Percentiles rank a stretch among this genome's conserved stretches.
Conservation (phyloP, 2,329 filamentous ascomycete genomes). For the Ceratocystis eucalypticola region DNA sequence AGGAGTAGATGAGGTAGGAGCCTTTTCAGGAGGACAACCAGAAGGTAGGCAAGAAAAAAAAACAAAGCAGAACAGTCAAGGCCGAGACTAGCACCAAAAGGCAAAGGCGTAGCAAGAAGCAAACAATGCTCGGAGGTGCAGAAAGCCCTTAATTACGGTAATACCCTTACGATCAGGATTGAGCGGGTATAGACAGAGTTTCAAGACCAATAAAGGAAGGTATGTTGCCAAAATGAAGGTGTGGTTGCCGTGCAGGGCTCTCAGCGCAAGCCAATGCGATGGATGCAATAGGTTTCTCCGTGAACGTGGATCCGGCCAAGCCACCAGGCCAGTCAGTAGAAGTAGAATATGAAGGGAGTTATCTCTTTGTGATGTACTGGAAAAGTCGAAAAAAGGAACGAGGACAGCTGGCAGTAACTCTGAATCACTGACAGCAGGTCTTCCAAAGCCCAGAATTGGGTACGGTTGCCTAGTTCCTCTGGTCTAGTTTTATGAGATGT, state of each 20-base stretch:
- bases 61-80: constrained; percentile 2
- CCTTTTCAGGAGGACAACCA: background rate
- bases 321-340: background rate
- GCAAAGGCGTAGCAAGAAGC: background rate
- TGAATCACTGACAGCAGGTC: constrained; percentile 20
- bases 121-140: background rate
- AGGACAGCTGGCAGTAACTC: constrained; percentile 18
- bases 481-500: constrained; percentile 16
- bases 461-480: constrained; percentile 15
- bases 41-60: background rate
- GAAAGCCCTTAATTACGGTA: background rate
- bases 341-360: background rate
- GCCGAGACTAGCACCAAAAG: background rate
- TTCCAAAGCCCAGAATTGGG: constrained; percentile 12
- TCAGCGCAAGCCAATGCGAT: background rate
- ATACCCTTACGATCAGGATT: background rate
- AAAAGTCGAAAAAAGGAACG: constrained; percentile 18
- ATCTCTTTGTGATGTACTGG: constrained; percentile 12
- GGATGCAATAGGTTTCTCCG: background rate
- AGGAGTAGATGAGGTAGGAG: background rate
- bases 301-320: background rate
- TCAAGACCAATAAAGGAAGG: background rate
- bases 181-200: background rate
- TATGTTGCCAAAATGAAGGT: background rate
- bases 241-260: background rate